Percentiles rank a stretch among this genome's conserved stretches.
These are phyloP conservation scores for Cercospora berteroae DNA, from an alignment of 2,329 filamentous ascomycete species.

Conservation along the genomic window DNA sequence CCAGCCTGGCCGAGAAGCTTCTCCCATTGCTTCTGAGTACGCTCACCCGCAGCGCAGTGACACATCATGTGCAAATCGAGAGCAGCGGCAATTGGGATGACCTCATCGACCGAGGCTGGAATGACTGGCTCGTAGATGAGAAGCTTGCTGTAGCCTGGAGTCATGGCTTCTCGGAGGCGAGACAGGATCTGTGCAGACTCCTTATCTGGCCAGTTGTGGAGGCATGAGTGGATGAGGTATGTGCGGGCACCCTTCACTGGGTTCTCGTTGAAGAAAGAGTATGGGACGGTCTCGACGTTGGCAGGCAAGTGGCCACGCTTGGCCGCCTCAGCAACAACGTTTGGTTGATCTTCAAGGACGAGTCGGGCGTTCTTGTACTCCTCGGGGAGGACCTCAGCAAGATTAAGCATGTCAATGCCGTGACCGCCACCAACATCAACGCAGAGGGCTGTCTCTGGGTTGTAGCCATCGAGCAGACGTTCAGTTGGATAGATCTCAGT, in stretches of 20 bases:
- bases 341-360: slow-evolving; percentile 14
- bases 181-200: slow-evolving; percentile 21
- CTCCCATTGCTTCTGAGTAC: background rate
- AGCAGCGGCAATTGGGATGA: slow-evolving; percentile 5
- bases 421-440: slow-evolving; percentile 30
- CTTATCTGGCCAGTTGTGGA: slow-evolving; percentile 29
- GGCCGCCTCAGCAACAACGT: background rate
- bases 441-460: slow-evolving; percentile 14
- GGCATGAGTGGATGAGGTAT: slow-evolving; percentile 27
- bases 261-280: slow-evolving; percentile 24
- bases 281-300: slow-evolving; percentile 7
- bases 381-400: background rate
- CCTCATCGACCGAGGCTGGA: slow-evolving; percentile 15
- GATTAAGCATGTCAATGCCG: slow-evolving; percentile 19
- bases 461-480: slow-evolving; percentile 9
- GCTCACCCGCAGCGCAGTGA: background rate
- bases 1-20: background rate
- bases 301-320: background rate
- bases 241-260: slow-evolving; percentile 31
- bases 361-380: background rate
- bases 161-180: slow-evolving; percentile 27
- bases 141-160: slow-evolving; percentile 27
- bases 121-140: slow-evolving; percentile 30
- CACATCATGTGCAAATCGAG: slow-evolving; percentile 47
- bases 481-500: slow-evolving; percentile 10